Conservation (phyloP, 2,329 filamentous ascomycete genomes). For the Hypoxylon sp. region DNA sequence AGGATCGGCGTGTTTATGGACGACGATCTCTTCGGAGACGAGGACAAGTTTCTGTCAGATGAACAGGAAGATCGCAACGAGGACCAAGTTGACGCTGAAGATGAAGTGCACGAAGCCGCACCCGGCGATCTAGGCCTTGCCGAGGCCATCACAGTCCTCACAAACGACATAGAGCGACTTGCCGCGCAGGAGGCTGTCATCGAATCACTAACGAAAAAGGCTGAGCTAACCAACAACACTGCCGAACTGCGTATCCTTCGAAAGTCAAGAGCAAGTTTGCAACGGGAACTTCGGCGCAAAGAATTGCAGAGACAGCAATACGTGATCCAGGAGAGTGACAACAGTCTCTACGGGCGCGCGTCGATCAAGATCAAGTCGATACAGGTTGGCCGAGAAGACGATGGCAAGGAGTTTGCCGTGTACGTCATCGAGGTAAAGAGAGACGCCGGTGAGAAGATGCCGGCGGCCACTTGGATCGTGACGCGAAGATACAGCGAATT, state of each 20-base stretch:
- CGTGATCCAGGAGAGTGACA: constrained; percentile 96
- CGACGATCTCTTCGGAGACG: constrained; percentile 91
- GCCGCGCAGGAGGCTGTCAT: constrained; percentile 88
- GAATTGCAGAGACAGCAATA: constrained; percentile 97
- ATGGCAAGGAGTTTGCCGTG: constrained; percentile 90
- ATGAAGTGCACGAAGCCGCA: constrained; percentile 91
- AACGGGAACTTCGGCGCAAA: constrained; percentile 90
- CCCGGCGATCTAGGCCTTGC: constrained; percentile 92
- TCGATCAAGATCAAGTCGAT: constrained; percentile 90
- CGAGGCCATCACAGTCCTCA: constrained; percentile 90
- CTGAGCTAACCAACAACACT: constrained; percentile 95
- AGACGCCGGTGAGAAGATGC: constrained; percentile 93
- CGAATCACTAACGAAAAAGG: constrained; percentile 89
- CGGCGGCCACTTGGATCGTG: constrained; percentile 92
- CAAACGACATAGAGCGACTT: constrained; percentile 88
- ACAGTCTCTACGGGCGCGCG: constrained; percentile 91
- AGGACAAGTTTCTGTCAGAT: constrained; percentile 84
- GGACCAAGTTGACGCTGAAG: constrained; percentile 67
- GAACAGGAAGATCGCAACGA: constrained; percentile 78
- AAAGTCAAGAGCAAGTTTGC: constrained; percentile 92
- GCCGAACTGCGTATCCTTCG: constrained; percentile 89
- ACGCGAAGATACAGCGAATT: constrained; percentile 97
- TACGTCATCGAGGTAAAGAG: constrained; percentile 93
- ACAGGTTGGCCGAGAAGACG: constrained; percentile 89
- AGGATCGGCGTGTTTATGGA: constrained; percentile 92